Evolutionary conservation across 2,329 filamentous ascomycete genomes (phyloP), one percentile per base, ranked within the genome.

Genomic region (Colletotrichum coccodes): DNA sequence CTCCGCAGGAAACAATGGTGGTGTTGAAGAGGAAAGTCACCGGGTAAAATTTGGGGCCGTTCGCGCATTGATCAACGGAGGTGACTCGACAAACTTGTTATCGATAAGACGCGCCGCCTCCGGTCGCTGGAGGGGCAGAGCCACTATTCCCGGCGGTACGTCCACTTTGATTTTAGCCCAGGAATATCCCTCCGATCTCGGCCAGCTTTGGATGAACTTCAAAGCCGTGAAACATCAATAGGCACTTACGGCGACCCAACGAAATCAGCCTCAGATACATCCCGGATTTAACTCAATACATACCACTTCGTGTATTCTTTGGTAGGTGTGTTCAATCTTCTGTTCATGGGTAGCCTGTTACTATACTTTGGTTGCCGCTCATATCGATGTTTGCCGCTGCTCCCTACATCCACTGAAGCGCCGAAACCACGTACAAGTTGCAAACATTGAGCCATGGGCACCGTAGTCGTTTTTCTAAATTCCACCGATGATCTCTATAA

Each of bases 31-130:
- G 21, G 34, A 40, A 65, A 46, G 12, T 49, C 30, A 28, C 16
- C 16, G 9, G 8, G 34, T 57, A 69, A 69, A 69, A 56, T 65
- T 66, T 65, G 49, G 60, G 64, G 47, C 58, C 44, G 61, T 69
- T 60, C 54, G 56, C 61, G 66, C 61, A 53, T 68, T 40, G 54
- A 56, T 59, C 7, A 7, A 60, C 26, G 18, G 46, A 53, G 26
- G 66, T 69, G 66, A 69, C 66, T 69, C 61, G 61, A 38, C 40
- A 46, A 36, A 21, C n/a, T 26, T 11, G 40, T 36, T 69, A 69
- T 69, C 66, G 66, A 69, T 69, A 69, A 69, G 61, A 18, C 21
- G 57, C 18, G n/a, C 38, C 14, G 11, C 6, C n/a, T 52, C 38
- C 40, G 12, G 3, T 30, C 4, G 30, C 30, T 52, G 32, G 58